These are phyloP conservation scores for Fraxinus ornus DNA, from an alignment of 305 asterid genomes.

Conservation along the genomic window DNA sequence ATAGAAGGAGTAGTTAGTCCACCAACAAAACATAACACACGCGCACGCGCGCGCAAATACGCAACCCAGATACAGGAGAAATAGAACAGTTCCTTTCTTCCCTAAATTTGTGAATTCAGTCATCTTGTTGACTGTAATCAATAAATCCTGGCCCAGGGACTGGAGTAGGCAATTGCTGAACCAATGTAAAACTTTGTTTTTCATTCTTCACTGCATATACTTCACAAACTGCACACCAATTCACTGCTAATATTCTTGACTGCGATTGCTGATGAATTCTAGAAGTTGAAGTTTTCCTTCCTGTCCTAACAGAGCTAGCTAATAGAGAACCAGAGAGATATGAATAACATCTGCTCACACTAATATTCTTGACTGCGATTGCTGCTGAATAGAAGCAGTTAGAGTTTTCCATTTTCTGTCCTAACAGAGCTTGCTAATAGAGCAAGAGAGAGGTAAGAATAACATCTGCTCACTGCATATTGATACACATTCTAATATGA, in stretches of 20 bases:
- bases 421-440: background rate
- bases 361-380: background rate
- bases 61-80: background rate
- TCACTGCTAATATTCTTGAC: background rate
- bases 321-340: background rate
- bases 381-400: background rate
- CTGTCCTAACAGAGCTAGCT: background rate
- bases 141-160: background rate
- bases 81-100: background rate
- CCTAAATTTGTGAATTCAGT: background rate
- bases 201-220: background rate
- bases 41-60: background rate
- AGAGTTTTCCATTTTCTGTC: background rate
- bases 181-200: background rate
- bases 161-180: background rate
- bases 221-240: background rate
- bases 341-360: background rate
- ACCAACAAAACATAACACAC: background rate
- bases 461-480: background rate
- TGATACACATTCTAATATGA: background rate
- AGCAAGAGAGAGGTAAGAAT: background rate
- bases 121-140: background rate
- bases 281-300: background rate
- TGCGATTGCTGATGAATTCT: background rate
- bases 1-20: background rate